Evolutionary conservation across 495 filamentous ascomycete genomes (phyloP).

Genomic region (Aspergillus taichungensis): DNA sequence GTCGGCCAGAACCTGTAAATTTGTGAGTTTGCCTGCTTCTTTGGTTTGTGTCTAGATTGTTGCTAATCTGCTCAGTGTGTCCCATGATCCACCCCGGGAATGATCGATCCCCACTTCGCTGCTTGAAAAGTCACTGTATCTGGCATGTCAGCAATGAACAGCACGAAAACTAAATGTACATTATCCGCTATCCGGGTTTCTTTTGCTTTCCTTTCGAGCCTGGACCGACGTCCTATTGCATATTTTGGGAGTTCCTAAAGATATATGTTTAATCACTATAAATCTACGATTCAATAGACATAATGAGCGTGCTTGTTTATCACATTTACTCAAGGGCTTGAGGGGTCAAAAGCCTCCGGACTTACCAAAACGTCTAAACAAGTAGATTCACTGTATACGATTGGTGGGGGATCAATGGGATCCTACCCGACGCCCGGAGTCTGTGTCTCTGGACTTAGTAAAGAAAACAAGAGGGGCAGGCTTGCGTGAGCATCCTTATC

Average conservation of each 20-base stretch:
- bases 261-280: background rate
- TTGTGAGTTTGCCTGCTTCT: background rate
- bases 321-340: too few relatives aligned
- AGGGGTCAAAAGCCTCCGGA: too few relatives aligned
- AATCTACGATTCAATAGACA: too few relatives aligned
- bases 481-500: too few relatives aligned
- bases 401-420: too few relatives aligned
- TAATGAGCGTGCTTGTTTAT: too few relatives aligned
- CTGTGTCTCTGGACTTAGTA: too few relatives aligned
- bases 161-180: background rate
- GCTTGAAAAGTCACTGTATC: background rate
- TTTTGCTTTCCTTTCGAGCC: background rate
- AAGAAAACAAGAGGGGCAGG: too few relatives aligned
- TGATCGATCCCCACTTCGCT: background rate
- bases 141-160: conserved; percentile 1
- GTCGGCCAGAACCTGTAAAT: conserved; percentile 30
- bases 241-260: background rate
- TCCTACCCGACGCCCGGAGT: too few relatives aligned
- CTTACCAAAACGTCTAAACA: too few relatives aligned
- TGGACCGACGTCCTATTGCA: conserved; percentile 3
- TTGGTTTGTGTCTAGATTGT: background rate
- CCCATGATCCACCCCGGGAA: background rate
- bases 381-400: too few relatives aligned
- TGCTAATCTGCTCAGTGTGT: background rate
- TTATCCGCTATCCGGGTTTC: too few relatives aligned